Percentiles rank a stretch among this genome's conserved stretches.
Evolutionary conservation across 805 yeast species (phyloP).

Genomic region (Wickerhamiella hasegawae): DNA sequence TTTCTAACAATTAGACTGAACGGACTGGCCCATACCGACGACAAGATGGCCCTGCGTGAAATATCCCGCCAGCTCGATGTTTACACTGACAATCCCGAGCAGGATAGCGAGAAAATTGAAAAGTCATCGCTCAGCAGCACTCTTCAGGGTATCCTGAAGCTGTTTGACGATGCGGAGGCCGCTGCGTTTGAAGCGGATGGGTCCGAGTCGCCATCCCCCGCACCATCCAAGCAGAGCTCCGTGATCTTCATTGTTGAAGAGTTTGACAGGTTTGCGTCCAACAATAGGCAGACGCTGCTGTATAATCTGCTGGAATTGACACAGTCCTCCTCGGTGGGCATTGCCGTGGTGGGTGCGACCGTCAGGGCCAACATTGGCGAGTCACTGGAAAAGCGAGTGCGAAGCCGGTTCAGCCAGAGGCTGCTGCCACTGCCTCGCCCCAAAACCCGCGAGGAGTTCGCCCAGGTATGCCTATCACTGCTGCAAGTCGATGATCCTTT

Average conservation of each 20-base stretch:
- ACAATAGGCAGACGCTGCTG: conserved; percentile 62
- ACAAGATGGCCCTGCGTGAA: conserved; percentile 63
- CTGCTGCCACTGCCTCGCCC: conserved; percentile 44
- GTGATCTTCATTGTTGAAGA: conserved; percentile 73
- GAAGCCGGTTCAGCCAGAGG: conserved; percentile 77
- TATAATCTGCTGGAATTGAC: conserved; percentile 82
- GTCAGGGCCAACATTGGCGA: conserved; percentile 65
- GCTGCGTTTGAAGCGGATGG: conserved; percentile 3
- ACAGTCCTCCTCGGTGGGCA: conserved; percentile 52
- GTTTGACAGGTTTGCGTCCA: conserved; percentile 60
- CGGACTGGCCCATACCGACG: conserved; percentile 61
- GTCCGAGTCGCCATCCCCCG: conserved; percentile 8
- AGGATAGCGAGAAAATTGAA: conserved; percentile 18
- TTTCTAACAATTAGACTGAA: conserved; percentile 50
- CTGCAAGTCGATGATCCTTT: conserved; percentile 20
- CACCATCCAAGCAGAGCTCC: conserved; percentile 25
- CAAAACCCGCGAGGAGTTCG: conserved; percentile 31
- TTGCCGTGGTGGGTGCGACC: conserved; percentile 68
- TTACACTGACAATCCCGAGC: conserved; percentile 17
- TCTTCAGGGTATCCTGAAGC: conserved; percentile 14
- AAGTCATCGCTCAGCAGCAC: conserved; percentile 18
- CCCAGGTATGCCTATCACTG: conserved; percentile 29
- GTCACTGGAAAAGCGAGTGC: conserved; percentile 75
- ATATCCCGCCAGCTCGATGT: conserved; percentile 70
- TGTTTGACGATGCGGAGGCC: conserved; percentile 15